Conservation (phyloP, 306 rosid genomes). For the Cyclanthera cordifolia region DNA sequence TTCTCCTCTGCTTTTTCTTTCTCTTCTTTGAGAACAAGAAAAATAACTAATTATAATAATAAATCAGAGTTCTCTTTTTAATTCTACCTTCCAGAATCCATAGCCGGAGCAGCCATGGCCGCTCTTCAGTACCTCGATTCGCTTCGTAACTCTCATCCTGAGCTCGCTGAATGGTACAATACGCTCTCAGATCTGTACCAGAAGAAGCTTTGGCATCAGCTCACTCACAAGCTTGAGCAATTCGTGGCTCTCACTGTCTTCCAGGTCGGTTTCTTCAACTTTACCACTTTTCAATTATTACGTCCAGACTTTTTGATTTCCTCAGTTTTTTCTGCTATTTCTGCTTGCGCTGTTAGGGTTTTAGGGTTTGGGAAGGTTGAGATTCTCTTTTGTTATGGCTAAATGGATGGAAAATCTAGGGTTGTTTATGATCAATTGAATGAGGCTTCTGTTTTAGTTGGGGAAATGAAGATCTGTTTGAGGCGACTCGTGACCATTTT, state of each 20-base stretch:
- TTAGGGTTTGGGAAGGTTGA: too few species aligned
- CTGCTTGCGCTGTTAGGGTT: too few species aligned
- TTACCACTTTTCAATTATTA: neutral
- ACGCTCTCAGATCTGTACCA: conserved; percentile 96
- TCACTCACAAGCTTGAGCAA: conserved; percentile 95
- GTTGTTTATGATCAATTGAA: too few species aligned
- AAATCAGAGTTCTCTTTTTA: conserved; percentile 8
- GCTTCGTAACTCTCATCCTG: conserved; percentile 78
- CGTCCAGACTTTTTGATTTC: neutral
- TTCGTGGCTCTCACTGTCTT: conserved; percentile 80
- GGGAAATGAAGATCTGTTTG: too few species aligned
- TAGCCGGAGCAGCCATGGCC: conserved; percentile 48
- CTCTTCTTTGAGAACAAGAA: conserved; percentile 54
- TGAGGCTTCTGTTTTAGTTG: too few species aligned
- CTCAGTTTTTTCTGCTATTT: too few species aligned
- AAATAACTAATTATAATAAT: conserved; percentile 14
- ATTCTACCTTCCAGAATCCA: conserved; percentile 1
- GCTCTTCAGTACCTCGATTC: conserved; percentile 90
- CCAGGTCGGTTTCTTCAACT: conserved; percentile 40
- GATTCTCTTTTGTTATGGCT: too few species aligned
- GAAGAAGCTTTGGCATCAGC: conserved; percentile 99
- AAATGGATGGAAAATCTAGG: too few species aligned
- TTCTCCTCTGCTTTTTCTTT: too few species aligned
- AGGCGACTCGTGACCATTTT: too few species aligned
- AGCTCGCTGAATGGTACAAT: conserved; percentile 81